Percentiles rank a stretch among this genome's conserved stretches.
Conservation (phyloP, 495 filamentous ascomycete species). For the Daldinia caldariorum region DNA sequence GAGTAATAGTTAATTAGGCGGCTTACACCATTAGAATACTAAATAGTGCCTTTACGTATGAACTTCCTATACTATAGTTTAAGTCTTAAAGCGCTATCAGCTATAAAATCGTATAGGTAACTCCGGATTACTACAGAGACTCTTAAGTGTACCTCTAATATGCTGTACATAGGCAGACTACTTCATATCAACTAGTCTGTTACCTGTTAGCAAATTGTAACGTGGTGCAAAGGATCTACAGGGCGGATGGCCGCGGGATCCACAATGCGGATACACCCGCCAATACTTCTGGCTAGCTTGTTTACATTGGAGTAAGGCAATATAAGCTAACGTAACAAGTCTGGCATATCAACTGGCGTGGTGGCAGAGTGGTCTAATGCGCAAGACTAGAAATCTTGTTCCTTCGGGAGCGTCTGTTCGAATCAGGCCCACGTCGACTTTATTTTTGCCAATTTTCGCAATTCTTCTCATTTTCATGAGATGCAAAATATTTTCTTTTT, state of each 20-base stretch:
- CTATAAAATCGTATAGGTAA: too few species aligned
- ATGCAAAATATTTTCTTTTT: too few species aligned
- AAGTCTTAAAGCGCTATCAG: not conserved
- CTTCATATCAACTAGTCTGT: too few species aligned
- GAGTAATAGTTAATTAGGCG: not conserved
- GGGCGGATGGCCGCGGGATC: not conserved
- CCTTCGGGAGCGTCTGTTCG: conserved; percentile 43
- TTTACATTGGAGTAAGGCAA: not conserved
- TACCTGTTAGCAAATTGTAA: not conserved
- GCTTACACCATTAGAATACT: not conserved
- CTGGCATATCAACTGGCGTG: not conserved
- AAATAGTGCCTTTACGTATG: not conserved
- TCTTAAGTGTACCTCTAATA: not conserved
- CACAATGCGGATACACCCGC: not conserved
- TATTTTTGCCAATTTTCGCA: conserved; percentile 2
- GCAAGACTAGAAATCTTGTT: conserved; percentile 41
- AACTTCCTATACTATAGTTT: not conserved
- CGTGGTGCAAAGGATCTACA: not conserved
- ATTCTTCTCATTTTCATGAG: too few species aligned
- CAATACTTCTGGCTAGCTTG: not conserved
- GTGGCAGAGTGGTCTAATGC: conserved; percentile 42
- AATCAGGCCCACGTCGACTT: conserved; percentile 40
- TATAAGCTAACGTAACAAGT: not conserved
- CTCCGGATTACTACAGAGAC: too few species aligned
- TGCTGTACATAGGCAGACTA: too few species aligned